A percentile compares a stretch with the other conserved stretches of the same genome.
Evolutionary conservation across 805 yeast genomes (phyloP).

Genomic region (Yarrowia sp.): DNA sequence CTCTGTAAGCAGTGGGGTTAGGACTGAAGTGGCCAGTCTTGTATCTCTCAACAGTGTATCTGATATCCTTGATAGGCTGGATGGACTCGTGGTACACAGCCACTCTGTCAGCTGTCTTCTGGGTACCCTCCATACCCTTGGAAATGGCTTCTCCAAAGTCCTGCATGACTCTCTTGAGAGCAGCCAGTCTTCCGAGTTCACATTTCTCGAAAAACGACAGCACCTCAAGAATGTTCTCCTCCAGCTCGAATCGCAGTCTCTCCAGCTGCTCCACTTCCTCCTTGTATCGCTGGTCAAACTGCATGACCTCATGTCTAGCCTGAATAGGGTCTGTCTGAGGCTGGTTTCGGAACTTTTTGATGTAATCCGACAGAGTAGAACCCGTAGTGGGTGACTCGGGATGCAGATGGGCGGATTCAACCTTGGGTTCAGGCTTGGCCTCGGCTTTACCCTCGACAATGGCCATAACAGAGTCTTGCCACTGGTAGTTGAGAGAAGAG

Average conservation of each 20-base stretch:
- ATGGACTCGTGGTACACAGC: conserved; percentile 47
- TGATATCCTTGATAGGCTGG: conserved; percentile 61
- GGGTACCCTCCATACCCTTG: conserved; percentile 38
- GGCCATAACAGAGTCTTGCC: conserved; percentile 49
- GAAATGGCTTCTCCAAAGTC: conserved; percentile 60
- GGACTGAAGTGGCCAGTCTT: conserved; percentile 74
- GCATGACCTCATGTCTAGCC: conserved; percentile 21
- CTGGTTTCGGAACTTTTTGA: conserved; percentile 10
- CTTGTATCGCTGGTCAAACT: conserved; percentile 53
- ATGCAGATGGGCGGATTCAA: neutral
- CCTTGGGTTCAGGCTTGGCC: neutral
- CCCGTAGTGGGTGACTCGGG: neutral
- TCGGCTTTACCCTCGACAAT: neutral
- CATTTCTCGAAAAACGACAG: conserved; percentile 68
- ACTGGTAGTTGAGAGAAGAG: conserved; percentile 68
- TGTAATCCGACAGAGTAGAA: conserved; percentile 3
- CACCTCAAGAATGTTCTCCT: conserved; percentile 63
- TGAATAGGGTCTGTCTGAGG: conserved; percentile 5
- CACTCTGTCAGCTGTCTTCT: conserved; percentile 26
- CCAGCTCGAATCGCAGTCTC: conserved; percentile 62
- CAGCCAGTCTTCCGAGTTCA: conserved; percentile 66
- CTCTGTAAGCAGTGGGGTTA: conserved; percentile 64
- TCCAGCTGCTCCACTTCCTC: conserved; percentile 59
- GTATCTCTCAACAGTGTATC: conserved; percentile 56
- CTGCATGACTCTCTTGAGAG: conserved; percentile 58